These are phyloP conservation scores for Adansonia gregorii DNA, from an alignment of 441 rosid genomes.

Conservation along the genomic window DNA sequence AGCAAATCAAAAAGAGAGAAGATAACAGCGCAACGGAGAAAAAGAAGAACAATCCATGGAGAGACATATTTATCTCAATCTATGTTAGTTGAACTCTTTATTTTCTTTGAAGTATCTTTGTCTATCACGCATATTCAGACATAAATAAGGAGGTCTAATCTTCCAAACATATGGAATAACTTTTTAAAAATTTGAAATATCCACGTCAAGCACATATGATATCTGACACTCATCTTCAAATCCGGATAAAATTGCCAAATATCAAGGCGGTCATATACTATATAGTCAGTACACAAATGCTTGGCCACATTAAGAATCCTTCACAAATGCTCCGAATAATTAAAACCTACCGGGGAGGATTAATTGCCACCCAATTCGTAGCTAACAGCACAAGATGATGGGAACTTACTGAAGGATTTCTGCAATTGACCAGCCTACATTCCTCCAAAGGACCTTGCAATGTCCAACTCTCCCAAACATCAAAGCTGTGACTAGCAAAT, in stretches of 20 bases:
- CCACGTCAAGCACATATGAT: no score
- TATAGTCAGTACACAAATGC: neutral
- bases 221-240: neutral
- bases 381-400: neutral
- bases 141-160: neutral
- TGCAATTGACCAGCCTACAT: constrained; percentile 85
- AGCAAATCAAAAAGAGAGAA: constrained; percentile 20
- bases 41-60: neutral
- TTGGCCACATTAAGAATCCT: neutral
- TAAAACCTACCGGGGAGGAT: neutral
- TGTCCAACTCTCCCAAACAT: constrained; percentile 99
- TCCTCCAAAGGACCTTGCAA: constrained; percentile 87
- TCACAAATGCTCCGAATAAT: neutral
- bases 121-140: neutral
- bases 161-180: neutral
- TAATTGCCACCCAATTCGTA: neutral
- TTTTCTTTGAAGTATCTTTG: neutral
- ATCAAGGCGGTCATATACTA: neutral
- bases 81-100: no score
- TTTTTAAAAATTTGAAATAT: no score
- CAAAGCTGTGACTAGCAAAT: constrained; percentile 96
- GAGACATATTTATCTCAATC: neutral
- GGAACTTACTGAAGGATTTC: constrained; percentile 69
- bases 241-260: neutral
- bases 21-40: neutral